Evolutionary conservation across 805 yeast genomes (phyloP), one percentile per base, ranked within the genome.

Genomic region (Brettanomyces sp.): DNA sequence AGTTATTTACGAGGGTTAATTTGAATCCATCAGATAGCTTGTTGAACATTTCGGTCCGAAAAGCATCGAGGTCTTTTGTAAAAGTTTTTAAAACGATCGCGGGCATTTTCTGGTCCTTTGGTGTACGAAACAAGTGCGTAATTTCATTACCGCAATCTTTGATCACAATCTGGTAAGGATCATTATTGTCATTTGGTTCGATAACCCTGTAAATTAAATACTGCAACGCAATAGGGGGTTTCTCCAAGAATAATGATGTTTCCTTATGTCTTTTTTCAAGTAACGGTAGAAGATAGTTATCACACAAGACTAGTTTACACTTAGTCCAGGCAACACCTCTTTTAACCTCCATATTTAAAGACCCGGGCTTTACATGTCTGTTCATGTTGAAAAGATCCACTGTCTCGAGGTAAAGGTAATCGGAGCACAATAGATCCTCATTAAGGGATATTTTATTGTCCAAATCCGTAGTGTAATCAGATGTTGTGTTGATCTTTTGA

Each of bases 221-320:
- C 42, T 62, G 66, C 7, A 63, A 45, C 5, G 65, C 53, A 6
- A 62, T 58, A 4, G 65, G 64, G 1, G 54, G 50, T 30, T 48
- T 55, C 34, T 49, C 49, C 39, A 63, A 42, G 1, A 55, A 34
- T 28, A 50, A 59, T 8, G 48, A 47, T n/a, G 53, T 48, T 11
- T 50, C 56, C 23, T 47, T 49, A n/a, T 49, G 56, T 13, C 52
- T 48, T 35, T 52, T 56, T 2, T 52, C 34, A 12, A 40, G 39
- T 35, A 62, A 44, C 4, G 59, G 56, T 8, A 60, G 50, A 24
- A 63, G 40, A 45, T 58, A 62, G 40, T 60, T 60, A 49, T 63
- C 67, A 52, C 73, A 66, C 24, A 71, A 67, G 44, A 67, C 68
- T 34, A 75, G 57, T 22, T 67, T 57, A 25, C 73, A 64, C 47